Evolutionary conservation across 139 green algal species (phyloP), one percentile per base, ranked within the genome.

Genomic region (Parachlorella kessleri): DNA sequence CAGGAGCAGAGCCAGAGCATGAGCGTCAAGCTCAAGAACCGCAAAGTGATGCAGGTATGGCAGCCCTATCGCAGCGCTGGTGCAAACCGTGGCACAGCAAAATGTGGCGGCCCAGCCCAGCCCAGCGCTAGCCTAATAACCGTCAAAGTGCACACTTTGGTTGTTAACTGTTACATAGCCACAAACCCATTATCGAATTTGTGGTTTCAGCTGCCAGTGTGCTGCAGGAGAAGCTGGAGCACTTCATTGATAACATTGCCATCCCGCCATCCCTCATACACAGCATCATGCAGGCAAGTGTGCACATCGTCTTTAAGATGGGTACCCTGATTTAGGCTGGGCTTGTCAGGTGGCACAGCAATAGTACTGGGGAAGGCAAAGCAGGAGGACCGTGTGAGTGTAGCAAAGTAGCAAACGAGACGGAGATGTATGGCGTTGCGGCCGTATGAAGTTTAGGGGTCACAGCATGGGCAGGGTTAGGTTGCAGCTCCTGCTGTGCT

Each of bases 1-100:
- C 93, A 99, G 73, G 90, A 93, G 68, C 91, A 98, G 83, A 90
- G 73, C 2, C 81, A 92, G 70, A 88, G 73, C 54, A 97, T 99
- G 96, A 91, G 86, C 73, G 86, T 93, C 30, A 93, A 94, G 83
- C 90, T 99, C 6, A 84, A 84, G 24, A 98, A 98, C 89, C 78
- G 96, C 30, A 92, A 90, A 6, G 86, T 78, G 2, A 78, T 90
- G 10, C 90, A 97, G 87, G 37, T 70, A 30, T 63, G 85, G 3
- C 38, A 41, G 28, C 23, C 6, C 1, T 4, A 10, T 40, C n/a
- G 28, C 37, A 59, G 24, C 2, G 21, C 21, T n/a, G 30, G 23
- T 40, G 42, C 30, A 54, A 73, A 73, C 68, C 68, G 24, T 28
- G 24, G 38, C 23, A 55, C 6, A 21, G n/a, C n/a, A n/a, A n/a